Base-by-base conservation (phyloP, 1,139 yeast species). In the Zhuliangozyma parablackwelliae region DNA sequence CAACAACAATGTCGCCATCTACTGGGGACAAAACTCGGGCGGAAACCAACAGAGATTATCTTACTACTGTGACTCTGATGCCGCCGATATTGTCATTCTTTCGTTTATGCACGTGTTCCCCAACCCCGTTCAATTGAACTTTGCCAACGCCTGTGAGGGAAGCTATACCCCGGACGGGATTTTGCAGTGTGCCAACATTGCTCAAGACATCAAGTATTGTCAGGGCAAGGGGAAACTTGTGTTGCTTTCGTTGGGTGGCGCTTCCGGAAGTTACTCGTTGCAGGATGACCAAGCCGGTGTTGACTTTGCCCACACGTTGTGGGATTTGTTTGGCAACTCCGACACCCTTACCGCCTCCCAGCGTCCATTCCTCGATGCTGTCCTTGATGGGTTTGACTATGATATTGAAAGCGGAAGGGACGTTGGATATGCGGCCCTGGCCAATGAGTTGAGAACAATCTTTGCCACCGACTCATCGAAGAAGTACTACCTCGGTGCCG, bases 261-360 rank as follows among this genome's bases (percentile, higher is more conserved):
- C 94, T 11, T 54, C 78, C 35, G 96, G 96, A 26, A 49, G 72
- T 23, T 89, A 89, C 53, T 94, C 95, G 0, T 86, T 92, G 55
- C 40, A 72, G 8, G 54, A 65, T 43, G 90, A 84, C 46, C 43
- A 68, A 3, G 74, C 76, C 41, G 97, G 87, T 30, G 73, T 72
- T 45, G 62, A 57, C 0, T 86, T 85, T 55, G 97, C 97, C 11
- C 65, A 65, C 27, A 76, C 83, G 26, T 64, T 90, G 42, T 92
- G 97, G 97, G 66, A 88, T 59, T 73, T 76, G 47, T 89, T 90
- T 57, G 96, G 95, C 47, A 94, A 80, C 46, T 95, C 95, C 35
- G 26, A 45, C 6, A 28, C 6, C 7, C 34, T 39, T 13, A 37
- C 72, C 3, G 65, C 72, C 24, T 53, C 67, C 29, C 67, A 65